phyloP scores from a whole-genome alignment of 345 rosid genomes.

The Salix dunnii region DNA sequence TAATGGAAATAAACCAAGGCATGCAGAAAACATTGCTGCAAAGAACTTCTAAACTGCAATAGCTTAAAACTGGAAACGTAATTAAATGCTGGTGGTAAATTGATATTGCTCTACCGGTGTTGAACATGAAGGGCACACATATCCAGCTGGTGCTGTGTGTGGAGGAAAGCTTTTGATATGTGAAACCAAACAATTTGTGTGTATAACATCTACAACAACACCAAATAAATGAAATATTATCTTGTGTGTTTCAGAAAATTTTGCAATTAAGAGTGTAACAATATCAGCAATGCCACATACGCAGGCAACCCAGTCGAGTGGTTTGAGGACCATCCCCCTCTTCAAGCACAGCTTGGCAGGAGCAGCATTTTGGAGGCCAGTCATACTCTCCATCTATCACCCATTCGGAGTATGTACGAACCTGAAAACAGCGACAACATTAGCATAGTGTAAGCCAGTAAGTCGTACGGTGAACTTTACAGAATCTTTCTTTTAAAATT shows the following conservation, averaged over 20 bases:
- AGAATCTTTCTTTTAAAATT: neutral
- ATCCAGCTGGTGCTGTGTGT: conserved; percentile 98
- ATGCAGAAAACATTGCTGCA: neutral
- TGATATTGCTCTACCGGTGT: conserved; percentile 52
- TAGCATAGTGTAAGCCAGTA: neutral
- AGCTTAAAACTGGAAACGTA: neutral
- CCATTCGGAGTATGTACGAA: conserved; percentile 98
- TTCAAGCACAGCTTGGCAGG: conserved; percentile 65
- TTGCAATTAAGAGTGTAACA: conserved; percentile 4
- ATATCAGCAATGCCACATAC: conserved; percentile 50
- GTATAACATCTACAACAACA: conserved; percentile 63
- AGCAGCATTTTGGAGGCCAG: conserved; percentile 90
- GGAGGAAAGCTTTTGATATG: conserved; percentile 84
- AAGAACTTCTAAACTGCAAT: neutral
- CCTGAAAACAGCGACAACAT: conserved; percentile 36
- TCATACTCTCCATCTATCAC: conserved; percentile 99
- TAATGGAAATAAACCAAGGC: conserved; percentile 3
- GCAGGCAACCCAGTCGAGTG: conserved; percentile 97
- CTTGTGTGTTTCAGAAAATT: conserved; percentile 5
- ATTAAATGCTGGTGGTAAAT: neutral
- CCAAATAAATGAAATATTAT: conserved; percentile 5
- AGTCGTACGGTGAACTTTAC: neutral
- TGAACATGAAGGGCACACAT: conserved; percentile 79
- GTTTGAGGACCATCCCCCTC: conserved; percentile 64
- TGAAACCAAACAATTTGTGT: conserved; percentile 81